These are phyloP conservation scores for Mallotus japonicus DNA, from an alignment of 441 rosid species.

Conservation along the genomic window DNA sequence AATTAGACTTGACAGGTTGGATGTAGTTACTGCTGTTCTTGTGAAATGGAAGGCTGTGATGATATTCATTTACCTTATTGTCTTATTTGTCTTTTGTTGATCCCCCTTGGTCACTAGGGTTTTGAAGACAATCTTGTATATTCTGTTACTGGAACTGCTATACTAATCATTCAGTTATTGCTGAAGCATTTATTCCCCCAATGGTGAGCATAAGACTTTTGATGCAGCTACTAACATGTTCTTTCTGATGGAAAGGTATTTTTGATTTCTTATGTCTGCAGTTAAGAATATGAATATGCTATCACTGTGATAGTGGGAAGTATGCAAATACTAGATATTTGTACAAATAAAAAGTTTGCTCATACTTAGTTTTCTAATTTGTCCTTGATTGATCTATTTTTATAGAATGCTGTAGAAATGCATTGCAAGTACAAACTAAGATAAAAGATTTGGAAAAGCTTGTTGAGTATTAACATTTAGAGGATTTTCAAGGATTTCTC, in stretches of 20 bases:
- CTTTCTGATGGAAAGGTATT: neutral
- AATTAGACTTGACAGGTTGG: slow-evolving; percentile 82
- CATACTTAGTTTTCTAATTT: neutral
- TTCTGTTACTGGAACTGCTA: neutral
- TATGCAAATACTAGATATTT: neutral
- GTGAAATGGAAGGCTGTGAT: neutral
- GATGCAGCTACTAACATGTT: neutral
- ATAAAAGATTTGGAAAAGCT: neutral
- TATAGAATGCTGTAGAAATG: neutral
- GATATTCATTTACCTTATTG: slow-evolving; percentile 1
- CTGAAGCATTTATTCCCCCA: neutral
- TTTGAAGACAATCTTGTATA: slow-evolving; percentile 9
- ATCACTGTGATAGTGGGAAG: neutral
- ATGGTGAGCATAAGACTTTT: neutral
- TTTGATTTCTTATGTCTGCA: neutral
- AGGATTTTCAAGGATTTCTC: neutral
- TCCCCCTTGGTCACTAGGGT: neutral
- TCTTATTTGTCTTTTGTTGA: neutral
- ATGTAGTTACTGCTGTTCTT: slow-evolving; percentile 28
- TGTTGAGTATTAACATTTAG: neutral
- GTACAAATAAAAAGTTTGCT: neutral
- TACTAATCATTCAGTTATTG: neutral
- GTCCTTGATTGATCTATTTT: neutral
- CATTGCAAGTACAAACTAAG: neutral
- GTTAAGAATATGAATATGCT: neutral